These are phyloP conservation scores for Venturia nashicola DNA, from an alignment of 2,329 filamentous ascomycete genomes.

Conservation along the genomic window DNA sequence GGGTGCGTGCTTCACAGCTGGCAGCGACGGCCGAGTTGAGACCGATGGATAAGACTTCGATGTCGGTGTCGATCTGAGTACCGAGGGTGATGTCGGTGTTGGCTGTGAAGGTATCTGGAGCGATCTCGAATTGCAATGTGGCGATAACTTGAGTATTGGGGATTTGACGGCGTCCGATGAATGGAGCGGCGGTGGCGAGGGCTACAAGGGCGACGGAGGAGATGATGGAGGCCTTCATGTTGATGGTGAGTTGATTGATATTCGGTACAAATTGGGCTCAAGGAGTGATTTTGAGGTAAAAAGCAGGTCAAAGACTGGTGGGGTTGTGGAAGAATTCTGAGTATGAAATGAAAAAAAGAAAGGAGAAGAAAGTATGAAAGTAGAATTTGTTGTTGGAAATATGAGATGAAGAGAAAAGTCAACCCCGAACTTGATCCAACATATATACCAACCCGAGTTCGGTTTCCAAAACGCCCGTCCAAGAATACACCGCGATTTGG, in stretches of 20 bases:
- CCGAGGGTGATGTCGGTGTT: neutral
- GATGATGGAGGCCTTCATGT: neutral
- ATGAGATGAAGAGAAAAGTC: neutral
- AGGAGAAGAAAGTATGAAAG: neutral
- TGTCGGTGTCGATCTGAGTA: neutral
- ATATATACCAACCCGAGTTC: neutral
- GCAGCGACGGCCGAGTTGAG: neutral
- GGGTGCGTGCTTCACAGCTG: neutral
- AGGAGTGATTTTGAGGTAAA: too few species aligned
- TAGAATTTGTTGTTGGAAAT: neutral
- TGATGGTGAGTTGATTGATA: neutral
- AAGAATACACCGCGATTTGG: neutral
- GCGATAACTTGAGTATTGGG: neutral
- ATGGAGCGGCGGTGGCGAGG: neutral
- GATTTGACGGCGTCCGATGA: neutral
- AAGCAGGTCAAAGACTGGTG: neutral
- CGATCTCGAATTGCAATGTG: neutral
- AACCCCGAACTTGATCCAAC: neutral
- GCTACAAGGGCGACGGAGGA: neutral
- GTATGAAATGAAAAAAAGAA: neutral
- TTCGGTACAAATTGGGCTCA: neutral
- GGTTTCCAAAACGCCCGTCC: neutral
- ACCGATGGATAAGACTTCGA: neutral
- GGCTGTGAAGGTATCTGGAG: neutral
- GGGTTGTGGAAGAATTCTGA: neutral